A percentile compares a stretch with the other conserved stretches of the same genome.
phyloP scores from a whole-genome alignment of 176 grass and related monocot species.

The Oryza officinalis region DNA sequence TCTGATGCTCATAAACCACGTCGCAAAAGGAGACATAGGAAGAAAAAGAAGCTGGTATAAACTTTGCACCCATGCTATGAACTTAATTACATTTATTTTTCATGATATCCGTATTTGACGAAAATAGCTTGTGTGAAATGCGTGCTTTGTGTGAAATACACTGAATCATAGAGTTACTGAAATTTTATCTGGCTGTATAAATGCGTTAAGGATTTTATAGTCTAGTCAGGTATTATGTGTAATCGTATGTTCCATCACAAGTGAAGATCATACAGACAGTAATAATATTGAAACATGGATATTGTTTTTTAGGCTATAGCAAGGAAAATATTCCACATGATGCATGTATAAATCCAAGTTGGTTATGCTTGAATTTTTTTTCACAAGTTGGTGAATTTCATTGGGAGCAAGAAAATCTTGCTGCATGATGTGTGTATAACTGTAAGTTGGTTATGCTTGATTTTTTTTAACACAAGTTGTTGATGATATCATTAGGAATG shows the following conservation, averaged over 20 bases:
- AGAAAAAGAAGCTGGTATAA: conserved; percentile 95
- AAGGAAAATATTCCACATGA: conserved; percentile 19
- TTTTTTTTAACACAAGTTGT: conserved; percentile 16
- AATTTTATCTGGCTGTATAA: background rate
- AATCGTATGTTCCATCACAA: background rate
- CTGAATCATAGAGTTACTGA: background rate
- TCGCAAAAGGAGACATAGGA: conserved; percentile 85
- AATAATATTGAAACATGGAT: background rate
- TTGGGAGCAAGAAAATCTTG: conserved; percentile 27
- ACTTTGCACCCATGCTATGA: background rate
- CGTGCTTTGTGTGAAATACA: background rate
- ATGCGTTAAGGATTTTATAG: background rate
- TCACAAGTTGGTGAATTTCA: conserved; percentile 30
- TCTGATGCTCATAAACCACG: conserved; percentile 87
- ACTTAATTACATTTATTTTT: background rate
- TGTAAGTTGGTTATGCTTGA: conserved; percentile 32
- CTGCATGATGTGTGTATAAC: conserved; percentile 21
- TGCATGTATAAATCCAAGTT: conserved; percentile 29
- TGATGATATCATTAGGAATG: conserved; percentile 30
- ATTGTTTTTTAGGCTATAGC: background rate
- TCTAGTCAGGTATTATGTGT: background rate
- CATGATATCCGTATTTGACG: background rate
- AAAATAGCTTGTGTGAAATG: background rate
- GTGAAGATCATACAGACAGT: conserved; percentile 16
- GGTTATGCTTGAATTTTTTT: conserved; percentile 3